Base-by-base conservation (phyloP, 2,329 filamentous ascomycete species). In the Neonectria coccinea region DNA sequence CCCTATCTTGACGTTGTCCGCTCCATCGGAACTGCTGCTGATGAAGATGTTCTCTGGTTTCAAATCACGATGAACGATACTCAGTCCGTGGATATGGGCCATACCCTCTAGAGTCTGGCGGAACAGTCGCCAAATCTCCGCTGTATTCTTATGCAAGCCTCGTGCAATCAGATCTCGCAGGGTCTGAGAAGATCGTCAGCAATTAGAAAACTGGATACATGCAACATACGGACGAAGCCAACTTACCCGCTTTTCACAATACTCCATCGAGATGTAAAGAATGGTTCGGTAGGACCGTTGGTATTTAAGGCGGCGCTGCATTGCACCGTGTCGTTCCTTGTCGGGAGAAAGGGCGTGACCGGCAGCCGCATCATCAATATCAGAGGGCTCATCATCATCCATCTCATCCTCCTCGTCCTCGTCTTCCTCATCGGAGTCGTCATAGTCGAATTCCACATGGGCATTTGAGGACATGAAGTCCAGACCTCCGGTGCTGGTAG, bases 11-110 rank as follows among this genome's bases (percentile, higher is more conserved):
- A 97, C 94, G 71, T 97, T 96, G 68, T 94, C 93, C 3, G 91
- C 87, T 8, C 91, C 89, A 73, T 98, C 95, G 3, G 83, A 77
- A 25, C 85, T 83, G 42, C 84, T 82, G 39, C 83, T 84, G 69
- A 99, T 97, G 80, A 99, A 99, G 31, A 99, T 91, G 70, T 99
- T 99, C 75, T 98, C 96, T 0, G 96, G 96, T 76, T 99, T 99
- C 29, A 99, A 84, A 77, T 99, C 96, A 9, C 96, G 91, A 77
- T 99, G 96, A 14, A 98, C 96, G 69, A 99, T 97, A 54, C 92
- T 94, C 63, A 95, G 86, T 11, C 90, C 88, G 77, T 99, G 96
- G 47, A 99, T 96, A 76, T 98, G 93, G 14, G 89, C 90, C 44
- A 99, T 81, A 0, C 95, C 96, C 78, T 98, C 94, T 5, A 98